These are phyloP conservation scores for Fusarium sp. DNA, from an alignment of 2,329 filamentous ascomycete species.

Conservation along the genomic window DNA sequence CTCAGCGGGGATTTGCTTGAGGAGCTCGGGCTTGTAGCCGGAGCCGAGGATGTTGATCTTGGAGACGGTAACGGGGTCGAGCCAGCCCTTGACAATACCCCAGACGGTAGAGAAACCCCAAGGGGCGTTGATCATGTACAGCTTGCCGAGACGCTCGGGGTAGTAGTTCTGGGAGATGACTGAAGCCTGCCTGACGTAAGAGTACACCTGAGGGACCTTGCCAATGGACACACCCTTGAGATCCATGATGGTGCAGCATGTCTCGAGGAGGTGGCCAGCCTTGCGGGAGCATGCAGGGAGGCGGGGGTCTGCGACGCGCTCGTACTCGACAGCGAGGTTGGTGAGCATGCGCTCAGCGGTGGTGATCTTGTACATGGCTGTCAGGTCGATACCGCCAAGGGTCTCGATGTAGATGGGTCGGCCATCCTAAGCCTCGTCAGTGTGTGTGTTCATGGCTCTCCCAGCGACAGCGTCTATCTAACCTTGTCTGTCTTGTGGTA, in stretches of 20 bases:
- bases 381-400: conserved; percentile 91
- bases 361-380: conserved; percentile 91
- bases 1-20: conserved; percentile 85
- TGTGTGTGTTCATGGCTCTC: conserved; percentile 9
- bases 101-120: conserved; percentile 94
- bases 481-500: conserved; percentile 97
- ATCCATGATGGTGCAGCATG: conserved; percentile 98
- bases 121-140: conserved; percentile 97
- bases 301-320: conserved; percentile 91
- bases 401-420: conserved; percentile 97
- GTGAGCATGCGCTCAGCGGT: conserved; percentile 91
- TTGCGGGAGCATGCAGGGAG: conserved; percentile 96
- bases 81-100: conserved; percentile 87
- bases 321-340: conserved; percentile 97
- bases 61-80: conserved; percentile 94
- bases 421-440: conserved; percentile 73
- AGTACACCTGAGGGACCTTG: conserved; percentile 84
- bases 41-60: conserved; percentile 93
- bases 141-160: conserved; percentile 92
- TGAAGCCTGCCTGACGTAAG: conserved; percentile 85
- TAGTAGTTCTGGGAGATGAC: conserved; percentile 98
- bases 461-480: conserved; percentile 37
- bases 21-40: conserved; percentile 83
- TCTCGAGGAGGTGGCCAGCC: conserved; percentile 88
- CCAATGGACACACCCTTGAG: conserved; percentile 90